phyloP scores from a whole-genome alignment of 345 rosid species.

The Eucalyptus marginata region DNA sequence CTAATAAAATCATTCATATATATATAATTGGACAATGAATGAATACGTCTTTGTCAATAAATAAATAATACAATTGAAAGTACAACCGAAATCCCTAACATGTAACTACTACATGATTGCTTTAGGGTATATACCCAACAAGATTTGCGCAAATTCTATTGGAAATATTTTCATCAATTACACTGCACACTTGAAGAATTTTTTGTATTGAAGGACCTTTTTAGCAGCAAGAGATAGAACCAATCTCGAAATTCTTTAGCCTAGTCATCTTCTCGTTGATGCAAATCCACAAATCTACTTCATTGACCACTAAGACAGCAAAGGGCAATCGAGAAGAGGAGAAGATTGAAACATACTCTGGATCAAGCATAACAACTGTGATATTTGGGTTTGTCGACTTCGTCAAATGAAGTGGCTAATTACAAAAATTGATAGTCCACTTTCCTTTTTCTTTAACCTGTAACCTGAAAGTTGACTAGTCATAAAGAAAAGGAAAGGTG shows the following conservation, averaged over 20 bases:
- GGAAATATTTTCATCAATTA: not conserved
- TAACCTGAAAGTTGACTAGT: too few relatives aligned
- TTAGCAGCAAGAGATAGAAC: not conserved
- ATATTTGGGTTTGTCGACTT: not conserved
- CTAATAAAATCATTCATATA: too few relatives aligned
- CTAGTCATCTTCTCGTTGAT: not conserved
- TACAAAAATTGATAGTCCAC: not conserved
- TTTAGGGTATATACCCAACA: too few relatives aligned
- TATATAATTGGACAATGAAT: too few relatives aligned
- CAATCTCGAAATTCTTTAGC: not conserved
- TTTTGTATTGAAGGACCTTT: not conserved
- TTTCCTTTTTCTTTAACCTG: too few relatives aligned
- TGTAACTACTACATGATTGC: fast-evolving
- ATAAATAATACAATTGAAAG: too few relatives aligned
- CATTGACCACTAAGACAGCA: not conserved
- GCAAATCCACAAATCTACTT: not conserved
- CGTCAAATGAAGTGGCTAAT: not conserved
- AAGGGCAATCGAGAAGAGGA: not conserved
- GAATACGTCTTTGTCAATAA: too few relatives aligned
- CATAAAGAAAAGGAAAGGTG: too few relatives aligned
- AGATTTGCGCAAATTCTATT: not conserved
- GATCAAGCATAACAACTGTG: not conserved
- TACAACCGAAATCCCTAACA: fast-evolving
- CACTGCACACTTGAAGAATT: not conserved
- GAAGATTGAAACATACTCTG: not conserved